These are phyloP conservation scores for Chrysosporium keratinophilum DNA, from an alignment of 2,329 filamentous ascomycete genomes.

Conservation along the genomic window DNA sequence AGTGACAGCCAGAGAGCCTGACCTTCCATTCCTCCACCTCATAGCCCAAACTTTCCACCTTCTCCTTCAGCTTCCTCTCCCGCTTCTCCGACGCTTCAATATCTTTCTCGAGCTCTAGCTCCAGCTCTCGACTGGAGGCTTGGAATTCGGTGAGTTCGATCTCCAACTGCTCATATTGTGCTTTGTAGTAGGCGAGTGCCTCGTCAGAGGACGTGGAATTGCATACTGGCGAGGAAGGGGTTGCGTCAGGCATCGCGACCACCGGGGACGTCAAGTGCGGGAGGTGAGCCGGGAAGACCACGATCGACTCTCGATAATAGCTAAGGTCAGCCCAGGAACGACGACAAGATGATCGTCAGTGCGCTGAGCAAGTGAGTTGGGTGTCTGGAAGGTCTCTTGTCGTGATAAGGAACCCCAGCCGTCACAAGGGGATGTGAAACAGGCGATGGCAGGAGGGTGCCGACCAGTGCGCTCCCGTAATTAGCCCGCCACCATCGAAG, in stretches of 20 bases:
- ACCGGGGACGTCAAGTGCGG: conserved; percentile 20
- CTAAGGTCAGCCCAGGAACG: background rate
- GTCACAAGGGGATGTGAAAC: conserved; percentile 7
- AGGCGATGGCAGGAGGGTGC: conserved; percentile 6
- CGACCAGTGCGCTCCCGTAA: background rate
- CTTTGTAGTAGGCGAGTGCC: conserved; percentile 86
- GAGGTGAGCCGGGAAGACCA: background rate
- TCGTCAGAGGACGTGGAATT: conserved; percentile 48
- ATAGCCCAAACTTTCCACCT: conserved; percentile 71
- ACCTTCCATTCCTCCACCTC: conserved; percentile 99
- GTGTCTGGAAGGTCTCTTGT: background rate
- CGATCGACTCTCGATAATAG: background rate
- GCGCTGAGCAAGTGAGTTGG: background rate
- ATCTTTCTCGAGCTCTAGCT: conserved; percentile 90
- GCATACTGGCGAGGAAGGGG: conserved; percentile 28
- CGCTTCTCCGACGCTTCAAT: conserved; percentile 91
- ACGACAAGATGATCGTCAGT: background rate
- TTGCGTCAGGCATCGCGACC: conserved; percentile 13
- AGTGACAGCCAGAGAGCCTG: conserved; percentile 25
- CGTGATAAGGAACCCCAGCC: background rate
- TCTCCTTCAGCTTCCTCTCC: conserved; percentile 74
- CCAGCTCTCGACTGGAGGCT: conserved; percentile 83
- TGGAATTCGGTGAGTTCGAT: conserved; percentile 88
- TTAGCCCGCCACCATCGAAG: background rate
- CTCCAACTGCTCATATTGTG: conserved; percentile 87